phyloP scores from a whole-genome alignment of 192 early-diverging fungal genomes.

The Coemansia sp. region DNA sequence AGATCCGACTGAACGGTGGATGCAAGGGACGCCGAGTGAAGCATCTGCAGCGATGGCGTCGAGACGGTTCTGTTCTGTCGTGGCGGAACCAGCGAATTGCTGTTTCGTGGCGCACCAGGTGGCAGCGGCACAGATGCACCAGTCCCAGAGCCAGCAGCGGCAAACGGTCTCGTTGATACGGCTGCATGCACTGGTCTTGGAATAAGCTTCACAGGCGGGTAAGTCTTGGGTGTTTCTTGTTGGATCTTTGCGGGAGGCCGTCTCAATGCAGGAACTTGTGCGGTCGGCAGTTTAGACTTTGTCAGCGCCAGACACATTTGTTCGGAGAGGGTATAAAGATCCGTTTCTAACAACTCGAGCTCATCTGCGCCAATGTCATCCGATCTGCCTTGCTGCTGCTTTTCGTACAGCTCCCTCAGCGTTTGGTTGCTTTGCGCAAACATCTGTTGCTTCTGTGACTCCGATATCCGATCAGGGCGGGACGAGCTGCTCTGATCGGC shows the following conservation, averaged over 20 bases:
- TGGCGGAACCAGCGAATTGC: neutral
- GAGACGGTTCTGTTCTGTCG: slow-evolving; percentile 28
- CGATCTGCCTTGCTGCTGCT: neutral
- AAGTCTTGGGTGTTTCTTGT: neutral
- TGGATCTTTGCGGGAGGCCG: neutral
- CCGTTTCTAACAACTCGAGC: slow-evolving; percentile 7
- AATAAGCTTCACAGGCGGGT: neutral
- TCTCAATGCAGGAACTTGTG: slow-evolving; percentile 22
- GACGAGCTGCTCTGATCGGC: neutral
- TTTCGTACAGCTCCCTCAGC: slow-evolving; percentile 16
- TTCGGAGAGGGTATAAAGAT: slow-evolving; percentile 26
- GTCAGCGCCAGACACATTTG: slow-evolving; percentile 29
- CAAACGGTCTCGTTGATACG: neutral
- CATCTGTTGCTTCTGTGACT: slow-evolving; percentile 8
- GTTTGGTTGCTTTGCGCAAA: slow-evolving; percentile 13
- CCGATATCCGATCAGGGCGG: slow-evolving; percentile 2
- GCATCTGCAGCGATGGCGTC: slow-evolving; percentile 31
- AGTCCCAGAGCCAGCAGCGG: neutral
- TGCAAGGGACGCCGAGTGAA: slow-evolving; percentile 32
- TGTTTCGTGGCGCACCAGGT: neutral
- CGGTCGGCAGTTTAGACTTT: slow-evolving; percentile 16
- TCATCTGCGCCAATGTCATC: neutral
- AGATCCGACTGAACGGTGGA: slow-evolving; percentile 22
- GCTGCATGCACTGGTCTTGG: neutral
- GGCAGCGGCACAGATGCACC: neutral